phyloP scores from a whole-genome alignment of 306 rosid genomes.

The Ceratonia siliqua region DNA sequence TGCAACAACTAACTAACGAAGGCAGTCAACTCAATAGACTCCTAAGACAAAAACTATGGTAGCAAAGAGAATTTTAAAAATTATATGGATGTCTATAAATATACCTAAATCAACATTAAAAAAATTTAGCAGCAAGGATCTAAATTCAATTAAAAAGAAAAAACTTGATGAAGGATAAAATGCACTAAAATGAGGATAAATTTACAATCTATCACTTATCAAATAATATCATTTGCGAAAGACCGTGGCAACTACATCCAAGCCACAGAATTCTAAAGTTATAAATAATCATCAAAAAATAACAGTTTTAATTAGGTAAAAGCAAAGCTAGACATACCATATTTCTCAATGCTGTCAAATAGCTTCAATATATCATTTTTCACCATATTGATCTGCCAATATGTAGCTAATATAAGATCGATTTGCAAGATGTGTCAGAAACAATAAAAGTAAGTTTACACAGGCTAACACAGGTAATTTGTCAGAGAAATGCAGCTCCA shows the following conservation, averaged over 20 bases:
- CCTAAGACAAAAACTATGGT: neutral
- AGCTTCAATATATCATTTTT: slow-evolving; percentile 87
- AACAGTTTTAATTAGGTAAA: slow-evolving; percentile 17
- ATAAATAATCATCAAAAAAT: neutral
- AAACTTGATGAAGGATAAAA: neutral
- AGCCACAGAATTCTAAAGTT: neutral
- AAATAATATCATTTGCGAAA: slow-evolving; percentile 19
- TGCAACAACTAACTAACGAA: neutral
- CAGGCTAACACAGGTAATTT: neutral
- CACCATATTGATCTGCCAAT: slow-evolving; percentile 69
- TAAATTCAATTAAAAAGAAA: neutral
- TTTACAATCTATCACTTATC: neutral
- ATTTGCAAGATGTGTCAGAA: neutral
- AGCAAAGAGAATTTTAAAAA: neutral
- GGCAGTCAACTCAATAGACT: neutral
- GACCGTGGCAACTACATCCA: slow-evolving; percentile 20
- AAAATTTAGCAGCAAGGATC: neutral
- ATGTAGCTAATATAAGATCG: slow-evolving; percentile 37
- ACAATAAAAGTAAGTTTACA: neutral
- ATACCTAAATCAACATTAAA: neutral
- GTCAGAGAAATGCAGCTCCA: neutral
- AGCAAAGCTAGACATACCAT: slow-evolving; percentile 66
- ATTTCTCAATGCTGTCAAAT: slow-evolving; percentile 90
- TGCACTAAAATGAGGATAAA: neutral
- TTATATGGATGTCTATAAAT: neutral